Evolutionary conservation across 208 protist species (phyloP).

Genomic region (Phytomonas sp.): DNA sequence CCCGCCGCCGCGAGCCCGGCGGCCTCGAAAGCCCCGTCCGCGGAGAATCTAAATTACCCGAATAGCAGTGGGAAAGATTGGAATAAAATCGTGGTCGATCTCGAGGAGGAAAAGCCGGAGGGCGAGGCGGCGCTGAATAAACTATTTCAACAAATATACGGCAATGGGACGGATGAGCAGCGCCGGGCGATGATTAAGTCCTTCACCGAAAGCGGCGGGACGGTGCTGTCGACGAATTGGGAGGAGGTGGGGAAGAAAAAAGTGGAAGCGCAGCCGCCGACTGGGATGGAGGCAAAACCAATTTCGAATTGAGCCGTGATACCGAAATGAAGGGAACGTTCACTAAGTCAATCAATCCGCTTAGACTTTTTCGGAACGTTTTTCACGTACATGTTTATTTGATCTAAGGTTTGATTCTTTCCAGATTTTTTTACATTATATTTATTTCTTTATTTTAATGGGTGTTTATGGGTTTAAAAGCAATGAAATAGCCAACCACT

Average conservation of each 20-base stretch:
- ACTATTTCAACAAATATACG: conserved; percentile 93
- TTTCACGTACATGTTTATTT: not conserved
- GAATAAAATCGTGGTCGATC: conserved; percentile 57
- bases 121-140: conserved; percentile 87
- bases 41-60: conserved; percentile 56
- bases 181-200: conserved; percentile 93
- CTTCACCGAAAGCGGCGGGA: conserved; percentile 92
- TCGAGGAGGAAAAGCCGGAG: conserved; percentile 82
- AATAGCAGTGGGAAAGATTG: conserved; percentile 86
- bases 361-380: not conserved
- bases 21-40: conserved; percentile 15
- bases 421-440: not conserved
- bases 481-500: conserved; percentile 1
- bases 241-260: conserved; percentile 85
- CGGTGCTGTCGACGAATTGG: conserved; percentile 95
- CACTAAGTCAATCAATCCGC: too few relatives aligned
- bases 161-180: conserved; percentile 83
- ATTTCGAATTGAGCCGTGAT: conserved; percentile 19
- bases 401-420: not conserved
- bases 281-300: conserved; percentile 84
- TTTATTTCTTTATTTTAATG: not conserved
- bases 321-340: not conserved
- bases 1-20: conserved; percentile 6
- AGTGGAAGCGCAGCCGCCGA: conserved; percentile 74
- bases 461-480: not conserved